Conservation (phyloP, 768 basidiomycete species). For the Tulasnella sp. region DNA sequence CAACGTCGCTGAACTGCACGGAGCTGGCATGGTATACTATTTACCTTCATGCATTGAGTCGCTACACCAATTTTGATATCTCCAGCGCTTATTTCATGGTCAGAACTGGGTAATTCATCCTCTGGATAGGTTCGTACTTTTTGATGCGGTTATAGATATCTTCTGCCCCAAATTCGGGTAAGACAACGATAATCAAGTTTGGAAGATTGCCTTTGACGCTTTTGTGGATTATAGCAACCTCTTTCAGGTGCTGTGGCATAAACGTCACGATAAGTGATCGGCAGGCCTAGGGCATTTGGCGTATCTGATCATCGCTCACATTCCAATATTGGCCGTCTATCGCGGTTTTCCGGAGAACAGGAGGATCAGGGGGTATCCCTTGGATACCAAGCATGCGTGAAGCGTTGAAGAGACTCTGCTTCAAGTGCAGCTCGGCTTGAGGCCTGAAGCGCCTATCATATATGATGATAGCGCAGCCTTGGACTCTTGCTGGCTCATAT, state of each 20-base stretch:
- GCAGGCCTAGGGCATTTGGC: not conserved
- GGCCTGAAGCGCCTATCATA: constrained; percentile 62
- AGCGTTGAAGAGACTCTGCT: constrained; percentile 40
- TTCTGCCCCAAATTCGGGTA: constrained; percentile 60
- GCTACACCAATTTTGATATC: constrained; percentile 21
- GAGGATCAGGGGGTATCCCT: constrained; percentile 46
- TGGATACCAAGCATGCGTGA: constrained; percentile 51
- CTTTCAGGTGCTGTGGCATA: constrained; percentile 46
- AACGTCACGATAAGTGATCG: not conserved
- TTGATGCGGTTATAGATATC: constrained; percentile 76
- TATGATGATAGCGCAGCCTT: constrained; percentile 59
- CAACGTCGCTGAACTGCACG: too few relatives aligned
- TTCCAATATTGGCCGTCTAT: constrained; percentile 53
- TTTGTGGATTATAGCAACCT: constrained; percentile 49
- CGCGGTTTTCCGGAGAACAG: constrained; percentile 56
- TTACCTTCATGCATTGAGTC: constrained; percentile 21
- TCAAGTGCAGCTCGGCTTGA: constrained; percentile 51
- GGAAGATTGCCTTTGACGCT: constrained; percentile 46
- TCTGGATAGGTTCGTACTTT: constrained; percentile 50
- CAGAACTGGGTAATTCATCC: not conserved
- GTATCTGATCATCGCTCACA: constrained; percentile 45
- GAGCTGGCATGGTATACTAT: too few relatives aligned
- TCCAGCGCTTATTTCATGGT: not conserved
- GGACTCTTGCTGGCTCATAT: constrained; percentile 52
- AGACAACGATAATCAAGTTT: constrained; percentile 43